phyloP scores from a whole-genome alignment of 1,139 yeast genomes.

The Lodderomyces elongisporus region DNA sequence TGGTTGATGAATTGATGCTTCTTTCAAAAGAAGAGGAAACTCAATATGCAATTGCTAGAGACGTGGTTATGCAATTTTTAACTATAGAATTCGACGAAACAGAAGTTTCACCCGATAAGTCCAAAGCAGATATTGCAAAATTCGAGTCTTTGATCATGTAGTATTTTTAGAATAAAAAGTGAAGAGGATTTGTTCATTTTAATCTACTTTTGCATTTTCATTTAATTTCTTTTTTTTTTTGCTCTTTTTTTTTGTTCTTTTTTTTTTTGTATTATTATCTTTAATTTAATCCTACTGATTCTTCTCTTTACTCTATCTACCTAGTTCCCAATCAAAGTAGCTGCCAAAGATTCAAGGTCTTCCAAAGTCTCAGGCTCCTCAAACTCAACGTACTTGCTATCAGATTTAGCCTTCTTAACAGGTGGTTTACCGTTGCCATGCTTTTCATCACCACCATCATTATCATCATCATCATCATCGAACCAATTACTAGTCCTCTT shows the following conservation, averaged over 20 bases:
- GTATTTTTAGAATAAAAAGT: too few relatives aligned
- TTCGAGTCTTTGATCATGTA: constrained; percentile 2
- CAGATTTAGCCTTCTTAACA: constrained; percentile 17
- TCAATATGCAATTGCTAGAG: constrained; percentile 15
- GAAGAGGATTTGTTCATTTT: too few relatives aligned
- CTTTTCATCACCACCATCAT: too few relatives aligned
- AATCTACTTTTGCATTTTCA: too few relatives aligned
- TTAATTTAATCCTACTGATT: not conserved
- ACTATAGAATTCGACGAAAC: constrained; percentile 8
- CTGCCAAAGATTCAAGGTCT: constrained; percentile 88
- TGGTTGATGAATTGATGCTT: constrained; percentile 14
- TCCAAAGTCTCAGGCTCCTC: constrained; percentile 89
- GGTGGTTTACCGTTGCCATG: too few relatives aligned
- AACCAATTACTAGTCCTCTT: constrained; percentile 52
- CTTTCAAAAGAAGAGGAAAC: constrained; percentile 14
- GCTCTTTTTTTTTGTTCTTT: not conserved
- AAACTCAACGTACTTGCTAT: constrained; percentile 54
- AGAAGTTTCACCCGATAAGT: constrained; percentile 4
- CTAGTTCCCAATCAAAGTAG: constrained; percentile 42
- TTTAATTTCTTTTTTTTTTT: too few relatives aligned
- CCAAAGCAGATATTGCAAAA: constrained; percentile 1
- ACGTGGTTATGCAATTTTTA: constrained; percentile 20
- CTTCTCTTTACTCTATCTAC: too few relatives aligned
- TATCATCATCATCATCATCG: constrained; percentile 15
- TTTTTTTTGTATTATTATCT: not conserved